These are phyloP conservation scores for Metschnikowia cerradonensis DNA, from an alignment of 805 yeast species.

Conservation along the genomic window DNA sequence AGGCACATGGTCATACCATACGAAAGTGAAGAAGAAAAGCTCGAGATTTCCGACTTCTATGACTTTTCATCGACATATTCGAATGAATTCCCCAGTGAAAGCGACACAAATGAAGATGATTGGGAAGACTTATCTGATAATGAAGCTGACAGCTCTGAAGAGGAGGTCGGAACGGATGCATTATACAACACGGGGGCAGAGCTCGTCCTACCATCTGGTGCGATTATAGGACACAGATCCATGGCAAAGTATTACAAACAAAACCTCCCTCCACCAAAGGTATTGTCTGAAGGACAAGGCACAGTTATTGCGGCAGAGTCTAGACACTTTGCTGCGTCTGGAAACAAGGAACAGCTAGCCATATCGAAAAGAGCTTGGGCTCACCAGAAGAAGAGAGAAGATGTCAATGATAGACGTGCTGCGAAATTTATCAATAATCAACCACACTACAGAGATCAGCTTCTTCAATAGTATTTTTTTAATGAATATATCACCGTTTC, in stretches of 20 bases:
- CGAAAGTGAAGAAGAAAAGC: constrained; percentile 73
- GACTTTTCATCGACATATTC: constrained; percentile 71
- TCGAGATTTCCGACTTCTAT: constrained; percentile 74
- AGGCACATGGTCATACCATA: constrained; percentile 88
- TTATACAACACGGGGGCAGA: constrained; percentile 35
- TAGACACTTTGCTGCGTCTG: constrained; percentile 43
- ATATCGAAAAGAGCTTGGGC: constrained; percentile 58
- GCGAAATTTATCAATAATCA: constrained; percentile 75
- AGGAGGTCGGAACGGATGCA: constrained; percentile 25
- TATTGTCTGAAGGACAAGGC: constrained; percentile 40
- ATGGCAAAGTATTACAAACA: constrained; percentile 42
- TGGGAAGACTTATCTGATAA: constrained; percentile 41
- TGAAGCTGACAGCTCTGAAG: constrained; percentile 27
- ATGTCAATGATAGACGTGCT: constrained; percentile 52
- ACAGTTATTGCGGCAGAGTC: constrained; percentile 48
- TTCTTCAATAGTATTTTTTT: constrained; percentile 25
- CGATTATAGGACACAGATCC: constrained; percentile 41
- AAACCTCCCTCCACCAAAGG: constrained; percentile 41
- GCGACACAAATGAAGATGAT: constrained; percentile 19
- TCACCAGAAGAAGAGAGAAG: constrained; percentile 48
- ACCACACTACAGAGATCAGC: constrained; percentile 54
- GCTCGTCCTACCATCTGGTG: constrained; percentile 39
- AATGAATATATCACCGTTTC: background rate
- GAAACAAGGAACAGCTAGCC: constrained; percentile 39
- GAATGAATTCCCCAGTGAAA: constrained; percentile 12